Evolutionary conservation across 2,329 filamentous ascomycete genomes (phyloP).

Genomic region (Berkeleyomyces rouxiae): DNA sequence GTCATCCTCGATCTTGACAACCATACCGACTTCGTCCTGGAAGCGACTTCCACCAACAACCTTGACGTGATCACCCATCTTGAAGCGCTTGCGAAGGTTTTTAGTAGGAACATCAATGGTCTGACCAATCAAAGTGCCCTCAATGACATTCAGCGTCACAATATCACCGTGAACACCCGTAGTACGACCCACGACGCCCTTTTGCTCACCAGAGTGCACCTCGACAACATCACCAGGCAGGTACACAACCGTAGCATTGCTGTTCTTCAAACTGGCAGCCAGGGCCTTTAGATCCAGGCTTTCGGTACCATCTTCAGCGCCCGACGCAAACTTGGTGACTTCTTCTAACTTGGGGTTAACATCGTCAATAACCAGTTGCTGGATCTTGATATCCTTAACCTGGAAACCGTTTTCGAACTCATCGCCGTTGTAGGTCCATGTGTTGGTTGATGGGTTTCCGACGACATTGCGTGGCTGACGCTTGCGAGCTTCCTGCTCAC

Average conservation of each 20-base stretch:
- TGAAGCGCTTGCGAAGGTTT: constrained; percentile 82
- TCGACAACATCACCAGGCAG: constrained; percentile 91
- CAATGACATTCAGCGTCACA: constrained; percentile 69
- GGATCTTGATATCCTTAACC: constrained; percentile 84
- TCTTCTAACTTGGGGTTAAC: constrained; percentile 91
- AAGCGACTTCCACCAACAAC: constrained; percentile 93
- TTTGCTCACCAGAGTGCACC: constrained; percentile 89
- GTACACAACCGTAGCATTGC: constrained; percentile 65
- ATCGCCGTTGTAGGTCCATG: constrained; percentile 73
- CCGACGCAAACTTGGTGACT: constrained; percentile 82
- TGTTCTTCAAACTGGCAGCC: constrained; percentile 75
- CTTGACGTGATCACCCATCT: constrained; percentile 91
- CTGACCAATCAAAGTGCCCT: constrained; percentile 68
- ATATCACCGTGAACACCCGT: constrained; percentile 81
- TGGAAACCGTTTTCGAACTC: constrained; percentile 87
- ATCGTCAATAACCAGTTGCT: constrained; percentile 67
- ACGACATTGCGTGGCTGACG: constrained; percentile 49
- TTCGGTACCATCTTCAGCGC: constrained; percentile 79
- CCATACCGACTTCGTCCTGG: constrained; percentile 90
- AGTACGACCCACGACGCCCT: constrained; percentile 72
- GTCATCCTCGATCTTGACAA: constrained; percentile 84
- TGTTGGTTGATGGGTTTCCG: constrained; percentile 59
- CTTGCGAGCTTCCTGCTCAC: constrained; percentile 81
- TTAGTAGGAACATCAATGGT: constrained; percentile 85
- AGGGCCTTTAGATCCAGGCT: constrained; percentile 85